Evolutionary conservation across 768 basidiomycete genomes (phyloP).

Genomic region (Suillus luteus): DNA sequence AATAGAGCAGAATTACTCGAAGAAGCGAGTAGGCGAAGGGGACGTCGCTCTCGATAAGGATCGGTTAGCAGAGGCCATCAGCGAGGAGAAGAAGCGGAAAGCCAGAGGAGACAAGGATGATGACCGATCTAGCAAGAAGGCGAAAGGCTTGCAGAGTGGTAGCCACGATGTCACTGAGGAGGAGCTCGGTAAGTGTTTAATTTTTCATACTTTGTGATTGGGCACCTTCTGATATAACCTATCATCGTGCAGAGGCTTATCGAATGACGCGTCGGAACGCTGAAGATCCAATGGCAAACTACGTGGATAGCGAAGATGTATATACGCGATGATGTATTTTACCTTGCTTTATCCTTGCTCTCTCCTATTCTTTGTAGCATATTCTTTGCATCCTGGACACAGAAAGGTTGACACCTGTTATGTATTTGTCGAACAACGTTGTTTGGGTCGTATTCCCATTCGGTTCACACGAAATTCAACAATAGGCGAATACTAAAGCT

Average conservation of each 20-base stretch:
- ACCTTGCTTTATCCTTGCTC: not conserved
- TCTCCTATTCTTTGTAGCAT: slow-evolving; percentile 9
- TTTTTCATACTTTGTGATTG: slow-evolving; percentile 5
- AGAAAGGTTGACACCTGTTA: not conserved
- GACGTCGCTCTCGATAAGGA: slow-evolving; percentile 75
- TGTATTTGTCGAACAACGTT: slow-evolving; percentile 3
- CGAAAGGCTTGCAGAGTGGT: slow-evolving; percentile 48
- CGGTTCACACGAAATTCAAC: slow-evolving; percentile 22
- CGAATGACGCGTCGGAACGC: slow-evolving; percentile 68
- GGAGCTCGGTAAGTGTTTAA: slow-evolving; percentile 61
- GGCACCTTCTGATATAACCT: slow-evolving; percentile 13
- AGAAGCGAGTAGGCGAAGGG: slow-evolving; percentile 80
- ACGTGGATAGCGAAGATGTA: slow-evolving; percentile 60
- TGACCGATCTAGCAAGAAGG: slow-evolving; percentile 63
- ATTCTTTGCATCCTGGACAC: slow-evolving; percentile 2
- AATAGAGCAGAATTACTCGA: slow-evolving; percentile 73
- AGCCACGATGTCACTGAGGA: slow-evolving; percentile 89
- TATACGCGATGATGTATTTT: slow-evolving; percentile 15
- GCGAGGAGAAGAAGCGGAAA: slow-evolving; percentile 83
- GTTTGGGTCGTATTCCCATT: slow-evolving; percentile 13
- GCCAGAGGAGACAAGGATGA: slow-evolving; percentile 52
- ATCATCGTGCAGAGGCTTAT: slow-evolving; percentile 74
- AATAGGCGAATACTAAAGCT: slow-evolving; percentile 24
- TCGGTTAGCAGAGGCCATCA: slow-evolving; percentile 66
- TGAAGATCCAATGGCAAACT: slow-evolving; percentile 94